Evolutionary conservation across 768 basidiomycete genomes (phyloP).

Genomic region (Cystobasidium ongulense): DNA sequence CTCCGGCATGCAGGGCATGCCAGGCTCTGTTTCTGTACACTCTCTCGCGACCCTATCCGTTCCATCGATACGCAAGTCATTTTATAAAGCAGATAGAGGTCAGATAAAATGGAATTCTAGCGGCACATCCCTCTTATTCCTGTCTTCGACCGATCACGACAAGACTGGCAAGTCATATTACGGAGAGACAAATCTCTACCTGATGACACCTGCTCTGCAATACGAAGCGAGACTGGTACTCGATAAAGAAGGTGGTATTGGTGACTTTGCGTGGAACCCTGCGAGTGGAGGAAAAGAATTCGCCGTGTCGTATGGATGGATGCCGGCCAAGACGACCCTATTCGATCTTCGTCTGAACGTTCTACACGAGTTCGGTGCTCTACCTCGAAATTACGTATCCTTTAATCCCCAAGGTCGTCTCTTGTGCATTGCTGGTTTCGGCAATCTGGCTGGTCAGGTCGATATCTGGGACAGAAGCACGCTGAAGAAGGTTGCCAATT

Average conservation of each 20-base stretch:
- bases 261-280: conserved; percentile 92
- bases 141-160: conserved; percentile 95
- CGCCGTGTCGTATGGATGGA: conserved; percentile 89
- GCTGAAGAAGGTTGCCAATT: conserved; percentile 64
- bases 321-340: conserved; percentile 87
- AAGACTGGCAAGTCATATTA: conserved; percentile 96
- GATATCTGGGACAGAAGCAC: conserved; percentile 84
- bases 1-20: conserved; percentile 57
- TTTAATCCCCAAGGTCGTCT: conserved; percentile 91
- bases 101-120: conserved; percentile 93
- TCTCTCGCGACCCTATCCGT: conserved; percentile 53
- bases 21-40: conserved; percentile 78
- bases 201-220: conserved; percentile 82
- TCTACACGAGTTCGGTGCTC: conserved; percentile 80
- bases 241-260: conserved; percentile 88
- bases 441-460: conserved; percentile 88
- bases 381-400: conserved; percentile 81
- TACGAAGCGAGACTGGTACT: conserved; percentile 76
- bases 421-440: conserved; percentile 84
- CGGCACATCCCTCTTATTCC: conserved; percentile 79
- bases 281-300: conserved; percentile 80
- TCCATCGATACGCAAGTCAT: conserved; percentile 76
- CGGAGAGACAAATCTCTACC: conserved; percentile 89
- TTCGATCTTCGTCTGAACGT: conserved; percentile 84
- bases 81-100: conserved; percentile 89